A percentile compares a stretch with the other conserved stretches of the same genome.
Conservation (phyloP, 1,139 yeast species). For the Nakaseomyces glabratus region DNA sequence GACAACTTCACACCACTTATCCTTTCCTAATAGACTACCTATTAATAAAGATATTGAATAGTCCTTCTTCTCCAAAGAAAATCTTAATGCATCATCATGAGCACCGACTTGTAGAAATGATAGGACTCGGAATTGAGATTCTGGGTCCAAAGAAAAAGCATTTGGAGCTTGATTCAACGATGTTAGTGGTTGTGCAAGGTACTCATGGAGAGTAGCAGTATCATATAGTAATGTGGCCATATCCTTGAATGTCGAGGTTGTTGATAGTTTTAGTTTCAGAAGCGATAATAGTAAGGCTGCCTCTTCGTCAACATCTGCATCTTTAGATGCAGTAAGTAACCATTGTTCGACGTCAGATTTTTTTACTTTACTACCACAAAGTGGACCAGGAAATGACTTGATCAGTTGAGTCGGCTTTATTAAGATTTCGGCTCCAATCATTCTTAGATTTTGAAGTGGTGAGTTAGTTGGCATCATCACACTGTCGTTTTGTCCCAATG, state of each 20-base stretch:
- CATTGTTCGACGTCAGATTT: conserved; percentile 26
- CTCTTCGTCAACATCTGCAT: conserved; percentile 12
- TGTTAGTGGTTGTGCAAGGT: conserved; percentile 19
- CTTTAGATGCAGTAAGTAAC: conserved; percentile 17
- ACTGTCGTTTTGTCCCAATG: conserved; percentile 25
- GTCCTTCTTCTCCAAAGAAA: conserved; percentile 54
- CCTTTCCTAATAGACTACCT: conserved; percentile 57
- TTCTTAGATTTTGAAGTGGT: conserved; percentile 26
- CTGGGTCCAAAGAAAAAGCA: conserved; percentile 22
- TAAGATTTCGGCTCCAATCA: conserved; percentile 31
- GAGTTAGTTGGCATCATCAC: conserved; percentile 14
- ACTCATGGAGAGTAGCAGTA: conserved; percentile 22
- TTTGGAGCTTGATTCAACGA: conserved; percentile 13
- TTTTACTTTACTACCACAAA: conserved; percentile 23
- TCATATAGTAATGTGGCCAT: conserved; percentile 26
- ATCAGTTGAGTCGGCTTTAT: conserved; percentile 24
- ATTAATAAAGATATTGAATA: conserved; percentile 74
- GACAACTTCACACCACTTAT: conserved; percentile 52
- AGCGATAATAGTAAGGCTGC: conserved; percentile 16
- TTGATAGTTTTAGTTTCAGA: conserved; percentile 20
- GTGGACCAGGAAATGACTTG: conserved; percentile 32
- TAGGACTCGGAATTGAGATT: conserved; percentile 21
- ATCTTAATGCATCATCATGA: conserved; percentile 54
- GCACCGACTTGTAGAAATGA: conserved; percentile 50
- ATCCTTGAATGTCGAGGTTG: conserved; percentile 15